Conservation (phyloP, 1,139 yeast species). For the Pichia sp. region DNA sequence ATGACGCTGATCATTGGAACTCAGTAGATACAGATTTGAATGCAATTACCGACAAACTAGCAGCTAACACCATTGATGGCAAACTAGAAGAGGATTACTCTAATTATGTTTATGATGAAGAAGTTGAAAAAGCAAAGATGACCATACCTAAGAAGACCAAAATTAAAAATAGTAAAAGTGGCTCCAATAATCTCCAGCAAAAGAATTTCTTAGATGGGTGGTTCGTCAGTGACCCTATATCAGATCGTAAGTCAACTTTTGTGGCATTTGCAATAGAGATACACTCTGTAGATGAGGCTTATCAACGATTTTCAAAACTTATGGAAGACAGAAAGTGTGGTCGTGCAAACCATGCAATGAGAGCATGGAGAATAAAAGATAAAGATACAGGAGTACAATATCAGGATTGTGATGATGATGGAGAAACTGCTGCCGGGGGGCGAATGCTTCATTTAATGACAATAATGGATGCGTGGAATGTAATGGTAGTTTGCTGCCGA, state of each 20-base stretch:
- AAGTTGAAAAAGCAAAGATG: slow-evolving; percentile 25
- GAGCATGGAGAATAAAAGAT: slow-evolving; percentile 73
- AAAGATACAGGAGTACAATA: slow-evolving; percentile 47
- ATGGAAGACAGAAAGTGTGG: slow-evolving; percentile 63
- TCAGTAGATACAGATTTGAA: slow-evolving; percentile 10
- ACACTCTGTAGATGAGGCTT: slow-evolving; percentile 61
- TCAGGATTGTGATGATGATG: slow-evolving; percentile 95
- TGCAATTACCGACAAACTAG: neutral
- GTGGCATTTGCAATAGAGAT: slow-evolving; percentile 70
- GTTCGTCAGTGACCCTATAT: slow-evolving; percentile 70
- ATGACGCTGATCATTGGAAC: slow-evolving; percentile 27
- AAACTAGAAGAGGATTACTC: slow-evolving; percentile 14
- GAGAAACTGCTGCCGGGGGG: slow-evolving; percentile 96
- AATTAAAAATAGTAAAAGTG: neutral
- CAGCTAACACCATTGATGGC: neutral
- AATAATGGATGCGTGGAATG: slow-evolving; percentile 80
- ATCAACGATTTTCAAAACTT: slow-evolving; percentile 46
- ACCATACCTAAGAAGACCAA: neutral
- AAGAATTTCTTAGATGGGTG: slow-evolving; percentile 60
- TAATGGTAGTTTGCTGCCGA: slow-evolving; percentile 80
- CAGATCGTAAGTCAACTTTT: slow-evolving; percentile 83
- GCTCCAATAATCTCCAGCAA: slow-evolving; percentile 2
- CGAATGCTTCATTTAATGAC: slow-evolving; percentile 75
- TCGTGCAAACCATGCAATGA: slow-evolving; percentile 75
- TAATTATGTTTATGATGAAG: slow-evolving; percentile 30